Conservation (phyloP, 1,284 basidiomycete species). For the Ganoderma multipileum region DNA sequence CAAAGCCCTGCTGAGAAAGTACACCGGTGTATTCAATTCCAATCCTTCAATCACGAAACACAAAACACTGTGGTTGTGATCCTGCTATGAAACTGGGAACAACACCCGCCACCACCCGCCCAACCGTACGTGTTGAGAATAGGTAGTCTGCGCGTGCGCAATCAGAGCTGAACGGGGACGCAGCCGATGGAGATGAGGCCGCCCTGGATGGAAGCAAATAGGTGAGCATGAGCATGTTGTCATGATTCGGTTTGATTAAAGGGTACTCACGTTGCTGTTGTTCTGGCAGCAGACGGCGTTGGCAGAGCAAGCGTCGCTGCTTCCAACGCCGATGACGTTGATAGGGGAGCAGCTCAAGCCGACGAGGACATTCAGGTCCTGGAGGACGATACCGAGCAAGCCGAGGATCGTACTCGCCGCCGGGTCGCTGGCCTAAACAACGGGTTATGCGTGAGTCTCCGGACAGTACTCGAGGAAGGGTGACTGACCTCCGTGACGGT, state of each 20-base stretch:
- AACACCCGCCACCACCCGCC: background rate
- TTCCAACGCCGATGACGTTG: conserved; percentile 27
- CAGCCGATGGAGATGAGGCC: conserved; percentile 36
- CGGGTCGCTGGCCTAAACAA: conserved; percentile 9
- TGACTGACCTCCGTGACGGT: conserved; percentile 26
- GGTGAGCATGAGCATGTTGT: background rate
- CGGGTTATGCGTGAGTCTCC: background rate
- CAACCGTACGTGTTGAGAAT: background rate
- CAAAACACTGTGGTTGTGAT: background rate
- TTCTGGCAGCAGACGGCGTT: conserved; percentile 34
- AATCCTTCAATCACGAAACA: background rate
- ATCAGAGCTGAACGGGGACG: conserved; percentile 30
- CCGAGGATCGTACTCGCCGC: conserved; percentile 13
- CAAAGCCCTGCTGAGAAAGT: background rate
- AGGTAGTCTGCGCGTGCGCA: background rate
- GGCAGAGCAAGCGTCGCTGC: conserved; percentile 20
- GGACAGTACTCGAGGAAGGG: background rate
- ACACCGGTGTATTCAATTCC: background rate
- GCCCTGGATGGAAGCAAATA: conserved; percentile 17
- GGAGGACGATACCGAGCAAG: conserved; percentile 31
- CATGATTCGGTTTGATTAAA: background rate
- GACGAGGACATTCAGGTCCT: conserved; percentile 26
- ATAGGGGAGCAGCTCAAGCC: conserved; percentile 36
- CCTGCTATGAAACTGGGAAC: background rate
- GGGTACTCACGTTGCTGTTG: conserved; percentile 32